Percentiles rank a stretch among this genome's conserved stretches.
Evolutionary conservation across 2,329 filamentous ascomycete species (phyloP).

Genomic region (Diaporthe capsici): DNA sequence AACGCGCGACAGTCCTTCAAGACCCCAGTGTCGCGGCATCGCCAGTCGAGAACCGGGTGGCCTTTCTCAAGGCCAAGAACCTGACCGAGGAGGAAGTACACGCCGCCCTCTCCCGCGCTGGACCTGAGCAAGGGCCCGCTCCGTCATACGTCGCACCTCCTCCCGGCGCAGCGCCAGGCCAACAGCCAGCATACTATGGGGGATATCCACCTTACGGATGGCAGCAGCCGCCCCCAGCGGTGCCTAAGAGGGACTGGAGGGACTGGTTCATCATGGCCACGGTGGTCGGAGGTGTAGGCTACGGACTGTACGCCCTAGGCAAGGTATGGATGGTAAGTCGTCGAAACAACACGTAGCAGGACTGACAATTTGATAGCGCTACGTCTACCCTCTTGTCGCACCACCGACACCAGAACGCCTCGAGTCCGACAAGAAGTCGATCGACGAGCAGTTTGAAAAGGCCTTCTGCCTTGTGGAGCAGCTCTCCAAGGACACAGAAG

Average conservation of each 20-base stretch:
- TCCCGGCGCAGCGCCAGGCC: conserved; percentile 59
- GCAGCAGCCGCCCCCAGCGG: conserved; percentile 68
- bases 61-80: conserved; percentile 96
- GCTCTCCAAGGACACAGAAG: conserved; percentile 88
- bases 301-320: conserved; percentile 88
- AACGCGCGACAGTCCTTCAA: conserved; percentile 80
- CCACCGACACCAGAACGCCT: conserved; percentile 95
- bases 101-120: conserved; percentile 81
- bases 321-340: conserved; percentile 70
- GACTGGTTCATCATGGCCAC: conserved; percentile 99
- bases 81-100: conserved; percentile 97
- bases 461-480: conserved; percentile 94
- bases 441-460: conserved; percentile 94
- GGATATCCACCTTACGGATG: conserved; percentile 66
- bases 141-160: conserved; percentile 61
- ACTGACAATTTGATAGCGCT: conserved; percentile 70
- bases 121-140: conserved; percentile 65
- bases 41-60: conserved; percentile 91
- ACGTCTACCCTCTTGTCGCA: conserved; percentile 90
- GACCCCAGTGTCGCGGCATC: conserved; percentile 92
- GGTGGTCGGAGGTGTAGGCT: conserved; percentile 89
- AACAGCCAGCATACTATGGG: conserved; percentile 60
- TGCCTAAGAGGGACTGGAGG: conserved; percentile 91
- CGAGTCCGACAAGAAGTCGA: conserved; percentile 91
- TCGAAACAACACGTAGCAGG: no score